phyloP scores from a whole-genome alignment of 2,329 filamentous ascomycete genomes.

The Alternaria gaisen region DNA sequence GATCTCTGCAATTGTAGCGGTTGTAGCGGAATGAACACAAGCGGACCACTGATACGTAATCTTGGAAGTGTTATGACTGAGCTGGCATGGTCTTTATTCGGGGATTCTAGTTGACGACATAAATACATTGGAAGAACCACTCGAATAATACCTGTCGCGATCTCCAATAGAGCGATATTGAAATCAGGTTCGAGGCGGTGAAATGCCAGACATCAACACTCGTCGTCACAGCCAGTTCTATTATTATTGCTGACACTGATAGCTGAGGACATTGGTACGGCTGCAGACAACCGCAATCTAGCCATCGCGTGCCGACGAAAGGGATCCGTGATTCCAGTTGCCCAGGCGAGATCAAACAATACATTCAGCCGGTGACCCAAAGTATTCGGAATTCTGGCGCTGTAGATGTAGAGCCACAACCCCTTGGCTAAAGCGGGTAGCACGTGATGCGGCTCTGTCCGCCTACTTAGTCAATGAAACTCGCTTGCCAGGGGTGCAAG shows the following conservation, averaged over 20 bases:
- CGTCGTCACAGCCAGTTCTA: not conserved
- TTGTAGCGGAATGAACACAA: too few relatives aligned
- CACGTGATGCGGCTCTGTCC: conserved; percentile 8
- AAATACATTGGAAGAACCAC: too few relatives aligned
- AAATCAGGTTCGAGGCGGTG: not conserved
- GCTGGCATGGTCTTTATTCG: too few relatives aligned
- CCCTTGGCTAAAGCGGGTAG: not conserved
- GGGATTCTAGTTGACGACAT: too few relatives aligned
- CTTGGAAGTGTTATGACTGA: too few relatives aligned
- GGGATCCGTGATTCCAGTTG: not conserved
- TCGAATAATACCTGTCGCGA: not conserved
- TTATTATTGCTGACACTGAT: not conserved
- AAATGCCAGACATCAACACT: not conserved
- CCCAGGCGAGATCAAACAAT: not conserved
- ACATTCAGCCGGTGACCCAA: not conserved
- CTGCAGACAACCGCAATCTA: not conserved
- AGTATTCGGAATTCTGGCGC: not conserved
- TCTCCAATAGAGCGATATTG: not conserved
- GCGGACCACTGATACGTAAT: too few relatives aligned
- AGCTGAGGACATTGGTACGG: not conserved
- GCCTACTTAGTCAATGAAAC: not conserved
- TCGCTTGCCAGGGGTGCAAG: not conserved
- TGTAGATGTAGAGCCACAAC: not conserved
- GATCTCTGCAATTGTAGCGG: too few relatives aligned
- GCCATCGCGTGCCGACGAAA: not conserved